Evolutionary conservation across 345 rosid genomes (phyloP).

Genomic region (Citropsis articulata): DNA sequence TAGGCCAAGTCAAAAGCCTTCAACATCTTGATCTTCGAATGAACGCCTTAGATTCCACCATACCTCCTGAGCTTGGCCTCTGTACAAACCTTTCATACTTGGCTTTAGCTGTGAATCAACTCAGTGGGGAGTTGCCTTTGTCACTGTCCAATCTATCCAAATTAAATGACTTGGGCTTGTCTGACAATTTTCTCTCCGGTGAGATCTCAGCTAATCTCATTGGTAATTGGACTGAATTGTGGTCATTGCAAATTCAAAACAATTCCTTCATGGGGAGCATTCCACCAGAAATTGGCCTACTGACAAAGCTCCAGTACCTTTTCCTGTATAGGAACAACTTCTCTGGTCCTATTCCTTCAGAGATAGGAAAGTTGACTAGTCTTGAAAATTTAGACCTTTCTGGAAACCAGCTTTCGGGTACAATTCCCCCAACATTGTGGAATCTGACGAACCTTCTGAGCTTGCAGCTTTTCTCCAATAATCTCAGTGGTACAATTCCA

Average conservation of each 20-base stretch:
- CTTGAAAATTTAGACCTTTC: constrained; percentile 40
- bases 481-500: constrained; percentile 50
- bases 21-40: constrained; percentile 31
- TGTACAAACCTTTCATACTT: constrained; percentile 51
- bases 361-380: constrained; percentile 41
- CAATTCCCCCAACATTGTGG: constrained; percentile 49
- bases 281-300: constrained; percentile 43
- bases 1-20: constrained; percentile 51
- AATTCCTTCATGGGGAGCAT: constrained; percentile 44
- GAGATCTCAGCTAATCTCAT: constrained; percentile 42
- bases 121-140: constrained; percentile 47
- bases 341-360: constrained; percentile 45
- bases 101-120: constrained; percentile 50
- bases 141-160: constrained; percentile 47
- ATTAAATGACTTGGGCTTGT: constrained; percentile 32
- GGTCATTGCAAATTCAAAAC: constrained; percentile 48
- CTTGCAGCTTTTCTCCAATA: constrained; percentile 46
- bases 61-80: constrained; percentile 55
- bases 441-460: constrained; percentile 32
- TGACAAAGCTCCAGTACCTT: constrained; percentile 32
- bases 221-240: constrained; percentile 44
- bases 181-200: constrained; percentile 41
- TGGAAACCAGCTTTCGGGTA: constrained; percentile 45
- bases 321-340: constrained; percentile 40
- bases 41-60: constrained; percentile 43